Percentiles rank a stretch among this genome's conserved stretches.
These are phyloP conservation scores for Colletotrichum sp. DNA, from an alignment of 2,329 filamentous ascomycete genomes.

Conservation along the genomic window DNA sequence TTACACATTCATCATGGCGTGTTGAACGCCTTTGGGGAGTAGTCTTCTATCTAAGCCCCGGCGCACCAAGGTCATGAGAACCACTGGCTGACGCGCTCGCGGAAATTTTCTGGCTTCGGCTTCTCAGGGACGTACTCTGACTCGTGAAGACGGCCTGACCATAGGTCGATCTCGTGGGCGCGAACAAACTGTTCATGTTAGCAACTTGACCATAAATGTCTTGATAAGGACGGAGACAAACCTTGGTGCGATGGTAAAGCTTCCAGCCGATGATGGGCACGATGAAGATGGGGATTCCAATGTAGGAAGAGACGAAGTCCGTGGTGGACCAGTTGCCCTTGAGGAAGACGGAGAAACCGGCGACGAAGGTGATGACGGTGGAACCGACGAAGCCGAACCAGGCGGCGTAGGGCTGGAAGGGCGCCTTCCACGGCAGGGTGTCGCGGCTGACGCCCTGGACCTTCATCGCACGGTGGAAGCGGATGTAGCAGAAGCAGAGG, in stretches of 20 bases:
- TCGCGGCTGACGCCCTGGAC: constrained; percentile 38
- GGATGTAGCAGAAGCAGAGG: constrained; percentile 47
- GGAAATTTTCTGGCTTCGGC: constrained; percentile 8
- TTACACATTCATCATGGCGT: not conserved
- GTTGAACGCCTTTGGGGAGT: not conserved
- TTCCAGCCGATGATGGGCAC: constrained; percentile 47
- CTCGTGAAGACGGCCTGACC: constrained; percentile 27
- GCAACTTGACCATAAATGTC: not conserved
- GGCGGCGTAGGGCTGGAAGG: constrained; percentile 46
- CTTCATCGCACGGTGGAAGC: constrained; percentile 46
- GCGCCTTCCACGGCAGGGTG: constrained; percentile 47
- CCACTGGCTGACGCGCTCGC: constrained; percentile 12
- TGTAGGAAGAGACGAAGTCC: constrained; percentile 67
- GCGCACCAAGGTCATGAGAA: not conserved
- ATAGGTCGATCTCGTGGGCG: constrained; percentile 28
- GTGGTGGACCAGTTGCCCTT: constrained; percentile 59
- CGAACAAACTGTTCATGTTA: constrained; percentile 24
- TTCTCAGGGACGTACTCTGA: constrained; percentile 11
- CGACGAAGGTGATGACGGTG: constrained; percentile 50
- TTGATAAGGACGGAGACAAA: not conserved
- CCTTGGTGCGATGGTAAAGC: constrained; percentile 24
- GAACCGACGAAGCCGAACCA: constrained; percentile 50
- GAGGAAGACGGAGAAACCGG: constrained; percentile 71
- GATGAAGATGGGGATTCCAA: constrained; percentile 68
- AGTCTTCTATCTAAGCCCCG: not conserved